Conservation (phyloP, 2,329 filamentous ascomycete genomes). For the Myriosclerotinia curreyana region DNA sequence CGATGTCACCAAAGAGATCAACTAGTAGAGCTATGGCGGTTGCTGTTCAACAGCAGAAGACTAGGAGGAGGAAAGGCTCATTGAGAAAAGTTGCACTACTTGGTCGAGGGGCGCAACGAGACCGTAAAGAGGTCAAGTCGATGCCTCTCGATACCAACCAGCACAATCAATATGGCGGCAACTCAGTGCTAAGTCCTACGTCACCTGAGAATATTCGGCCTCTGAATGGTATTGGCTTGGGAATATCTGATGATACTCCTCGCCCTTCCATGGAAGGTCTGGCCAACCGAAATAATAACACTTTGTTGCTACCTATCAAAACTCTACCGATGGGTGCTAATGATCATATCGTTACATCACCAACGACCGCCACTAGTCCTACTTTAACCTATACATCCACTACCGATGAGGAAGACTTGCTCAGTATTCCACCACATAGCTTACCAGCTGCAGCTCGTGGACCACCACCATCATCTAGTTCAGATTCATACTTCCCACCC, state of each 20-base stretch:
- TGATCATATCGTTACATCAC: conserved; percentile 35
- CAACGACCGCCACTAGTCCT: conserved; percentile 48
- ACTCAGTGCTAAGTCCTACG: conserved; percentile 28
- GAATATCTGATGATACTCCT: conserved; percentile 48
- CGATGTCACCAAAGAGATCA: conserved; percentile 35
- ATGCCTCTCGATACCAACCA: conserved; percentile 38
- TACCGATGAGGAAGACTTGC: conserved; percentile 78
- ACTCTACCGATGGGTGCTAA: conserved; percentile 37
- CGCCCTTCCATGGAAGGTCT: conserved; percentile 49
- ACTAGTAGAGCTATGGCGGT: conserved; percentile 38
- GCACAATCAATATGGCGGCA: conserved; percentile 25
- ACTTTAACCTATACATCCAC: conserved; percentile 65
- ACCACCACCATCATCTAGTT: conserved; percentile 50
- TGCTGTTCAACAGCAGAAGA: conserved; percentile 47
- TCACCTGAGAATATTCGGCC: conserved; percentile 33
- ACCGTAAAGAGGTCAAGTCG: conserved; percentile 51
- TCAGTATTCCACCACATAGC: conserved; percentile 57
- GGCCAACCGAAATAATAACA: conserved; percentile 39
- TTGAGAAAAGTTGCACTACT: conserved; percentile 83
- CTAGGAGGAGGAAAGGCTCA: conserved; percentile 75
- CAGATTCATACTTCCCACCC: conserved; percentile 61
- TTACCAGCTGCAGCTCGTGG: conserved; percentile 45
- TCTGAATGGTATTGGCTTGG: conserved; percentile 44
- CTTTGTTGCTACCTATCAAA: conserved; percentile 33
- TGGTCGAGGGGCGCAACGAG: conserved; percentile 66